Evolutionary conservation across 176 grass and related monocot genomes (phyloP), one percentile per base, ranked within the genome.

Genomic region (Phyllostachys edulis): DNA sequence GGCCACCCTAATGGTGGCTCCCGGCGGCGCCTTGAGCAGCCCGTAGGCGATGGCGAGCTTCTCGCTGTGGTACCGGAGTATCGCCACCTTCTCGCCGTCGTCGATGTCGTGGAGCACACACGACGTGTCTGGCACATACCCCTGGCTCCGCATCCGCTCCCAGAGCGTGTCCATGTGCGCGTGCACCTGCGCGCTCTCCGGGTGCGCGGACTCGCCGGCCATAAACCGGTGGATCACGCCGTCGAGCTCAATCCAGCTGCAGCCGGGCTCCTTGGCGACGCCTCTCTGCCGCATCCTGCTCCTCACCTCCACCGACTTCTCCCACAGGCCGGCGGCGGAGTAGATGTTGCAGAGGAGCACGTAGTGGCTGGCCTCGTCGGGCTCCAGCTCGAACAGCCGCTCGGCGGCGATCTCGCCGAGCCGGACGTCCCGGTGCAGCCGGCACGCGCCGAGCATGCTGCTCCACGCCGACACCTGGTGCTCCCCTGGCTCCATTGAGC

Each of bases 271-370:
- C 74, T 98, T 98, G 55, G 75, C 64, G 21, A 98, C 80, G 45
- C 91, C 91, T 13, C 85, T 82, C 79, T 60, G 73, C 63, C 84
- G 82, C 96, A 98, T 98, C 60, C 79, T 44, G 34, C 23, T 85
- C 40, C 96, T 87, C 37, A 92, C 93, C 80, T 85, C 84, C 39
- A 57, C 76, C 4, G 93, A 82, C 65, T 92, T 84, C 2, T 92
- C 73, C 91, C 92, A 95, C 18, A 87, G 68, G 5, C 96, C 91
- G 4, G 87, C 79, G 7, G 92, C 92, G 0, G 96, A 90, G 60
- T 98, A 98, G 50, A 98, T 98, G 91, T 98, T 98, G 79, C 91
- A 95, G 16, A 95, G 90, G 16, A 98, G 87, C 9, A 98, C 93
- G 69, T 98, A 98, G 76, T 98, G 93, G 88, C 93, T 98, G 0